Evolutionary conservation across 306 rosid species (phyloP), one percentile per base, ranked within the genome.

Genomic region (Quercus gilva): DNA sequence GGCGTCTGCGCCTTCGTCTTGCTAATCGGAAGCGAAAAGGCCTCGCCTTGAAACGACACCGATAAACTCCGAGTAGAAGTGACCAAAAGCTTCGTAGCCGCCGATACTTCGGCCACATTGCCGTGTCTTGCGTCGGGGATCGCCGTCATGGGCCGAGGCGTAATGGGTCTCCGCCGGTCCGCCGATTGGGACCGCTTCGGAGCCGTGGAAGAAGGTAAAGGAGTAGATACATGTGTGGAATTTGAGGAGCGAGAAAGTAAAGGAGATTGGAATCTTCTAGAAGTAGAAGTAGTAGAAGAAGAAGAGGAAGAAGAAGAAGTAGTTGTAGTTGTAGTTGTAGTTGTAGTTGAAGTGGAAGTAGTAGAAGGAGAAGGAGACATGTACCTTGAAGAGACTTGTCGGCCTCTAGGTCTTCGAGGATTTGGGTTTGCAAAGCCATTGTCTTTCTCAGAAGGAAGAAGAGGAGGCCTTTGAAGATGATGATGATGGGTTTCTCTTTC

Each of bases 11-110:
- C 85, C 75, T 92, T 96, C 4, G 97, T 85, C 89, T 96, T 96
- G 69, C 98, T 96, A 83, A 96, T 87, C 86, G 99, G 98, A 77
- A 96, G 96, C 56, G 99, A 91, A 76, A 90, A 96, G 20, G 97
- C 87, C 80, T 93, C 98, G 0, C 99, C 99, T 73, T 96, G 99
- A 74, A 96, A 96, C 17, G 99, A 96, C 83, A 96, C 98, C 23
- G 99, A 96, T 19, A 96, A 75, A 78, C 99, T 96, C 90, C 99
- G 81, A 1, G 98, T 93, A 25, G 99, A 96, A 76, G 96, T 96
- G 43, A 93, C 92, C 26, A 96, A 78, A 70, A 93, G 99, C 89
- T 94, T 90, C 4, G 96, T 83, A 9, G 97, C 99, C 17, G 89
- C 85, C 43, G 96, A 87, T 29, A 81, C 82, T 26, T 90, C 94